A percentile compares a stretch with the other conserved stretches of the same genome.
phyloP scores from a whole-genome alignment of 495 filamentous ascomycete species.

The Penicillium goetzii region DNA sequence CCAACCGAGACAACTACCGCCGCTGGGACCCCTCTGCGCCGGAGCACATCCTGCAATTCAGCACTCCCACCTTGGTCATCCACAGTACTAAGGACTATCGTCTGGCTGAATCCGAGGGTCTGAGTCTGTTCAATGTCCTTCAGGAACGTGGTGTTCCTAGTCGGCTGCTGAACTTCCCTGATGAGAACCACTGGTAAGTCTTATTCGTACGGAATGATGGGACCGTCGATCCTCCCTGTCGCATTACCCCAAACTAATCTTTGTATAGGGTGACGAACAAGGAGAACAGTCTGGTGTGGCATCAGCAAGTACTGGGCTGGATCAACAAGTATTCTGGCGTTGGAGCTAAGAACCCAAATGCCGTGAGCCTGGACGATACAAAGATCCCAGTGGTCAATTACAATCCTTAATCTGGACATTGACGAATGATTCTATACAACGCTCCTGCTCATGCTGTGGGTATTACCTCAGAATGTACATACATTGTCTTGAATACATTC shows the following conservation, averaged over 20 bases:
- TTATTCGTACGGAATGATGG: neutral
- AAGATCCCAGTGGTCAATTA: slow-evolving; percentile 38
- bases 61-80: slow-evolving; percentile 52
- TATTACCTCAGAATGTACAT: slow-evolving; percentile 1
- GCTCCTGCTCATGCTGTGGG: neutral
- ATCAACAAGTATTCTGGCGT: slow-evolving; percentile 49
- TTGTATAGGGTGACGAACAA: slow-evolving; percentile 36
- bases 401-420: slow-evolving; percentile 23
- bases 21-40: slow-evolving; percentile 47
- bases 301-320: slow-evolving; percentile 54
- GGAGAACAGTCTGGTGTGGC: slow-evolving; percentile 54
- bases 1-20: slow-evolving; percentile 46
- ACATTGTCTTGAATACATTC: neutral
- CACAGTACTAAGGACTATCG: slow-evolving; percentile 52
- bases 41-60: slow-evolving; percentile 42
- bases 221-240: neutral
- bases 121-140: slow-evolving; percentile 52
- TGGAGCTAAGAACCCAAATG: slow-evolving; percentile 29
- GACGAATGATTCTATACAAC: neutral
- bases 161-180: slow-evolving; percentile 55
- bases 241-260: neutral
- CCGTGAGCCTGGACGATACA: slow-evolving; percentile 42
- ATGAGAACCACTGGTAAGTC: slow-evolving; percentile 55
- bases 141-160: slow-evolving; percentile 61
- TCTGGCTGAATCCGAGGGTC: slow-evolving; percentile 46